A percentile compares a stretch with the other conserved stretches of the same genome.
These are phyloP conservation scores for Wickerhamomyces sp. DNA, from an alignment of 1,139 yeast genomes.

Conservation along the genomic window DNA sequence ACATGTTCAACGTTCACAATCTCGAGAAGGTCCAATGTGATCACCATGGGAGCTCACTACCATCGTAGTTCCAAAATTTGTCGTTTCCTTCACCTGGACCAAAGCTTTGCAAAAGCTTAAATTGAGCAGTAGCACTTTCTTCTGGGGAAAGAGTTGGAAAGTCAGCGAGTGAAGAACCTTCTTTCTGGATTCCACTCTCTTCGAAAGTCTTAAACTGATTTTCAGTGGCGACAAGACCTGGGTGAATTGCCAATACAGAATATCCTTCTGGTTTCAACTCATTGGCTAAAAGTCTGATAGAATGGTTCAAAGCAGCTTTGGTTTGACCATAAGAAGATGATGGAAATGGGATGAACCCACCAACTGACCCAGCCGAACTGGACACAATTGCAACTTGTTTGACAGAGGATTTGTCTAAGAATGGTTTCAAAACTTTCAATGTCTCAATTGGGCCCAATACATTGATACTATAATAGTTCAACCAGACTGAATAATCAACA, in stretches of 20 bases:
- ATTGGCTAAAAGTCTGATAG: slow-evolving; percentile 20
- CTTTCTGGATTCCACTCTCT: neutral
- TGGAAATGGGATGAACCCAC: slow-evolving; percentile 14
- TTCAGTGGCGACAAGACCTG: slow-evolving; percentile 31
- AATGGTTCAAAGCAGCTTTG: slow-evolving; percentile 31
- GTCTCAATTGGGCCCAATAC: neutral
- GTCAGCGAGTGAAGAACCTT: too few species aligned
- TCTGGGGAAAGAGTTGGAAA: neutral
- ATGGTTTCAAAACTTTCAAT: neutral
- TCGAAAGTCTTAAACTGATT: too few species aligned
- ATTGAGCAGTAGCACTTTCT: too few species aligned
- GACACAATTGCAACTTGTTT: slow-evolving; percentile 23
- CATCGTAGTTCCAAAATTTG: too few species aligned
- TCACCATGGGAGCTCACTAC: too few species aligned
- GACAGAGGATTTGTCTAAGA: slow-evolving; percentile 11
- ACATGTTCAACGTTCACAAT: too few species aligned
- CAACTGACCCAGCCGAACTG: slow-evolving; percentile 23
- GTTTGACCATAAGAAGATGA: slow-evolving; percentile 30
- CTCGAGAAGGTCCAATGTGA: too few species aligned
- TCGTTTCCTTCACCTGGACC: too few species aligned
- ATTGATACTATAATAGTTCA: too few species aligned
- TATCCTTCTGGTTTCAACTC: slow-evolving; percentile 25
- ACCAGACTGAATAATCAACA: neutral
- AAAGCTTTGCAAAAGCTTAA: too few species aligned
- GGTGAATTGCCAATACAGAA: slow-evolving; percentile 27